Percentiles rank a stretch among this genome's conserved stretches.
Conservation (phyloP, 2,329 filamentous ascomycete species). For the Xylaria arbuscula region DNA sequence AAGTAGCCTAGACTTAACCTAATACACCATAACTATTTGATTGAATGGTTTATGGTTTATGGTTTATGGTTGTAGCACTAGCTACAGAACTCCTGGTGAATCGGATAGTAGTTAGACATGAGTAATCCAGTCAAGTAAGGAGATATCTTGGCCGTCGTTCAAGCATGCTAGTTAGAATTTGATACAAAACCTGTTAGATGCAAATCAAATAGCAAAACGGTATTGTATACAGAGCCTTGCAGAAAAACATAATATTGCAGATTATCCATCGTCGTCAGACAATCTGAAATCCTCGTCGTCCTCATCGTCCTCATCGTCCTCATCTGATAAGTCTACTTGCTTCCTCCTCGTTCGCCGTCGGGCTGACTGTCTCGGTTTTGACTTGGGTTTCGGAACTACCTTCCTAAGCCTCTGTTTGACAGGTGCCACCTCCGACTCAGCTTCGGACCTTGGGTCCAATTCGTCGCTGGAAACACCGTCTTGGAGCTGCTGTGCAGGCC, state of each 20-base stretch:
- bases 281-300: constrained; percentile 42
- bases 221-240: not conserved
- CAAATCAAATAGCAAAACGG: not conserved
- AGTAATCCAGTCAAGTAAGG: not conserved
- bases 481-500: constrained; percentile 23
- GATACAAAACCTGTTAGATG: not conserved
- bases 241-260: not conserved
- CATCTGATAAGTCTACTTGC: constrained; percentile 40
- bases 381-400: constrained; percentile 43
- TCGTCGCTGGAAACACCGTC: constrained; percentile 23
- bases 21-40: too few species aligned
- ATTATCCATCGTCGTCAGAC: constrained; percentile 39
- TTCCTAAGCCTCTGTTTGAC: constrained; percentile 38
- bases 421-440: constrained; percentile 33
- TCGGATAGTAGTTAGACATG: not conserved
- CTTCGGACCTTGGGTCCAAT: constrained; percentile 26
- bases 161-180: not conserved
- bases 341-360: constrained; percentile 45
- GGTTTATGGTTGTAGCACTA: not conserved
- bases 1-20: too few species aligned
- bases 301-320: constrained; percentile 40
- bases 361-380: constrained; percentile 41
- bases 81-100: not conserved
- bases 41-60: too few species aligned
- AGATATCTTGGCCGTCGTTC: not conserved